Conservation (phyloP, 305 asterid species). For the Salvia sclarea region DNA sequence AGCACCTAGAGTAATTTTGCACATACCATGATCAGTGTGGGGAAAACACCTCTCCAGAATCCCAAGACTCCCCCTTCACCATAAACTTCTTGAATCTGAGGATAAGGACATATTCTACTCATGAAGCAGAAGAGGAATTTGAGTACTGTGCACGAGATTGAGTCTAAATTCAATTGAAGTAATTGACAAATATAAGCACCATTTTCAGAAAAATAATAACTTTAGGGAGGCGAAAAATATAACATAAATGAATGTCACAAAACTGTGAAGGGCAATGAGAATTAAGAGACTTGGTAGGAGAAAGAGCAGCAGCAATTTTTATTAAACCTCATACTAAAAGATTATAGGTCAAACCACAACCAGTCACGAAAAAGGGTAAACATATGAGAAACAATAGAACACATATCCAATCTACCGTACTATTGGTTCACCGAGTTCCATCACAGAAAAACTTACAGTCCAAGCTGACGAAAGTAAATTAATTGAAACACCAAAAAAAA, state of each 20-base stretch:
- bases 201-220: not conserved
- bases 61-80: slow-evolving; percentile 86
- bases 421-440: not conserved
- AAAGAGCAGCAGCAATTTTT: not conserved
- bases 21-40: slow-evolving; percentile 94
- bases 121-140: slow-evolving; percentile 19
- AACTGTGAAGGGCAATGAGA: not conserved
- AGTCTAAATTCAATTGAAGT: slow-evolving; percentile 14
- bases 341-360: not conserved
- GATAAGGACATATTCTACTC: slow-evolving; percentile 23
- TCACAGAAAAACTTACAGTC: not conserved
- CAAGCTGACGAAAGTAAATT: not conserved
- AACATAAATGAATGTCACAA: not conserved
- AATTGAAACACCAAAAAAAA: not conserved
- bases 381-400: not conserved
- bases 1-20: slow-evolving; percentile 29
- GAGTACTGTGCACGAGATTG: slow-evolving; percentile 2
- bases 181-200: slow-evolving; percentile 18
- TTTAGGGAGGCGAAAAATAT: not conserved
- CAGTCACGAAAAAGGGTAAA: not conserved
- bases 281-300: not conserved
- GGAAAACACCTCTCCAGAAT: slow-evolving; percentile 96
- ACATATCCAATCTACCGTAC: not conserved
- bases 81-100: slow-evolving; percentile 88
- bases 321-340: not conserved